Evolutionary conservation across 2,329 filamentous ascomycete genomes (phyloP), one percentile per base, ranked within the genome.

Genomic region (Clarireedia paspali): DNA sequence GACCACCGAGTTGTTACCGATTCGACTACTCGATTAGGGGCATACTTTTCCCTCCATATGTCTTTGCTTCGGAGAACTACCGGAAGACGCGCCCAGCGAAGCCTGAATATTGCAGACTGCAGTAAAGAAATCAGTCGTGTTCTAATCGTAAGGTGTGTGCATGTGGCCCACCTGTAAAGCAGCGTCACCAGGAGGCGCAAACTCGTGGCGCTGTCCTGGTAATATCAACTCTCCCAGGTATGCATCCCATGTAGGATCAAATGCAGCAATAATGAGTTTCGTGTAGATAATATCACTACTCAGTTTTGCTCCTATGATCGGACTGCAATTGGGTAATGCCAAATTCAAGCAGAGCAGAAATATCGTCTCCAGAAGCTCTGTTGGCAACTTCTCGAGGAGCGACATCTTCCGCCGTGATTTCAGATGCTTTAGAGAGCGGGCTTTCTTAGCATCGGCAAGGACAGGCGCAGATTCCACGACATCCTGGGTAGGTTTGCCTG

Each of bases 331-430:
- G 17, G 68, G 64, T 30, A 70, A 56, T 40, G 60, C 58, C 17
- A 66, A 40, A 50, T 69, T 69, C 57, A 67, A 46, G 38, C 61
- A 61, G 45, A 59, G 59, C 14, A 68, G 55, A 48, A 66, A 69
- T 27, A 70, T 62, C 7, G 50, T 59, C 50, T 67, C 62, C 2
- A 70, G 53, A 6, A 70, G 48, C 53, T 70, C 68, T 0, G 57
- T 61, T 2, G 68, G 68, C 6, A 69, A 59, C 30, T 56, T 66
- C 52, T 70, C 68, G 3, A 70, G 58, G 6, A 23, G 34, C 2
- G 65, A 64, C 63, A 66, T 67, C 47, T 64, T 65, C 6, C 57
- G 57, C 30, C 47, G 63, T 30, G 65, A 64, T 46, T 67, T 67
- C 14, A 68, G 53, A 34, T 64, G 65, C 49, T 65, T 65, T 14